Percentiles rank a stretch among this genome's conserved stretches.
Conservation (phyloP, 345 rosid genomes). For the Bretschneidera sinensis region DNA sequence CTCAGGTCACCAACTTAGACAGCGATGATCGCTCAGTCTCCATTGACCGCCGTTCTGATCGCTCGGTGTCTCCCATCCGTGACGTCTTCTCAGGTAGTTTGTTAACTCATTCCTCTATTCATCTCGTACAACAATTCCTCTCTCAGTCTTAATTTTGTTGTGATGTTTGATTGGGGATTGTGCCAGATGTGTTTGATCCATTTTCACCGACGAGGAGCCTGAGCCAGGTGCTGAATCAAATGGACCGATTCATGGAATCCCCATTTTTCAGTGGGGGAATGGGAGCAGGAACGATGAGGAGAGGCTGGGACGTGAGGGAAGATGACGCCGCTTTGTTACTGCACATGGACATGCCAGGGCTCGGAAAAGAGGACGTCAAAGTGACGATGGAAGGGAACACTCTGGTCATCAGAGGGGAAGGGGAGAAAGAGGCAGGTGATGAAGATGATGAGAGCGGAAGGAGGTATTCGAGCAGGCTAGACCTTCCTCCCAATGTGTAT, state of each 20-base stretch:
- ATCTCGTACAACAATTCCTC: conserved; percentile 1
- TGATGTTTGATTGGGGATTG: not conserved
- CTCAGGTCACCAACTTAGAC: conserved; percentile 22
- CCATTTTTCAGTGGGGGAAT: not conserved
- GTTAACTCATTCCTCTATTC: not conserved
- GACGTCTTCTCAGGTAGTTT: conserved; percentile 1
- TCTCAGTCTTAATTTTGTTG: not conserved
- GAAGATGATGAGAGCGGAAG: conserved; percentile 32
- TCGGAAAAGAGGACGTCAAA: conserved; percentile 53
- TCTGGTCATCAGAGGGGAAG: conserved; percentile 58
- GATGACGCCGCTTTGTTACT: conserved; percentile 33
- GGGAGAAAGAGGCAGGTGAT: conserved; percentile 26
- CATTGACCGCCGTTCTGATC: conserved; percentile 16
- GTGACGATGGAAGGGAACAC: conserved; percentile 59
- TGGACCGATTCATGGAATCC: not conserved
- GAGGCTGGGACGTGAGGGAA: conserved; percentile 54
- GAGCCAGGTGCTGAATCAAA: not conserved
- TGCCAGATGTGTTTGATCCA: not conserved
- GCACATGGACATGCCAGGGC: conserved; percentile 58
- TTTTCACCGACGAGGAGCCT: not conserved
- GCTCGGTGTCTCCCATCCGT: conserved; percentile 7
- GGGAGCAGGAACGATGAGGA: conserved; percentile 7
- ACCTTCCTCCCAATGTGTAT: conserved; percentile 23
- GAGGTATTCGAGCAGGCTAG: conserved; percentile 45
- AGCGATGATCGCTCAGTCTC: conserved; percentile 18